phyloP scores from a whole-genome alignment of 1,139 yeast genomes.

The Saccharomyces pastorianus region DNA sequence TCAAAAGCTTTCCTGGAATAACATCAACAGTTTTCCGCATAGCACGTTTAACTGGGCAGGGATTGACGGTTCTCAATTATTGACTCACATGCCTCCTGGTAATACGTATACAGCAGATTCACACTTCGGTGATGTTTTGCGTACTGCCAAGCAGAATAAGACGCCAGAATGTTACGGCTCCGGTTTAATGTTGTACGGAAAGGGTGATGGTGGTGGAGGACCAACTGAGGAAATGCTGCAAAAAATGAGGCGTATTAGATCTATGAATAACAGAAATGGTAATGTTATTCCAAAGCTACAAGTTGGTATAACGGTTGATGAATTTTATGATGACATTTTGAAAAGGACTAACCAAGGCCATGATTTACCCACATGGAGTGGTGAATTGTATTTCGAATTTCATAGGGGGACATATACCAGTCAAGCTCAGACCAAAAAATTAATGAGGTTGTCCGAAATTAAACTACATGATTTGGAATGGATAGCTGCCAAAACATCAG shows the following conservation, averaged over 20 bases:
- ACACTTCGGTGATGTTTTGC: constrained; percentile 80
- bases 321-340: constrained; percentile 64
- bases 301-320: constrained; percentile 61
- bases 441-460: constrained; percentile 71
- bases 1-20: constrained; percentile 93
- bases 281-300: constrained; percentile 69
- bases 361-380: constrained; percentile 77
- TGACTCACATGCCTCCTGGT: constrained; percentile 97
- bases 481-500: constrained; percentile 68
- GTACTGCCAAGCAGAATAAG: constrained; percentile 75
- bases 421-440: constrained; percentile 76
- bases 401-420: constrained; percentile 96
- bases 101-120: constrained; percentile 92
- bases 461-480: constrained; percentile 80
- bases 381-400: constrained; percentile 88
- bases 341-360: constrained; percentile 56
- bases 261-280: constrained; percentile 75
- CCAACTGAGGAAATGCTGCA: constrained; percentile 91
- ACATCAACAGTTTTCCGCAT: constrained; percentile 82
- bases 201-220: constrained; percentile 99
- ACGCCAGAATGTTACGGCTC: constrained; percentile 72
- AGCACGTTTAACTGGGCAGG: constrained; percentile 93
- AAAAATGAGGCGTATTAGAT: constrained; percentile 83
- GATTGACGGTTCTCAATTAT: constrained; percentile 82
- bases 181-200: constrained; percentile 76